These are phyloP conservation scores for Artemisia tridentata DNA, from an alignment of 129 eudicot genomes.

Conservation along the genomic window DNA sequence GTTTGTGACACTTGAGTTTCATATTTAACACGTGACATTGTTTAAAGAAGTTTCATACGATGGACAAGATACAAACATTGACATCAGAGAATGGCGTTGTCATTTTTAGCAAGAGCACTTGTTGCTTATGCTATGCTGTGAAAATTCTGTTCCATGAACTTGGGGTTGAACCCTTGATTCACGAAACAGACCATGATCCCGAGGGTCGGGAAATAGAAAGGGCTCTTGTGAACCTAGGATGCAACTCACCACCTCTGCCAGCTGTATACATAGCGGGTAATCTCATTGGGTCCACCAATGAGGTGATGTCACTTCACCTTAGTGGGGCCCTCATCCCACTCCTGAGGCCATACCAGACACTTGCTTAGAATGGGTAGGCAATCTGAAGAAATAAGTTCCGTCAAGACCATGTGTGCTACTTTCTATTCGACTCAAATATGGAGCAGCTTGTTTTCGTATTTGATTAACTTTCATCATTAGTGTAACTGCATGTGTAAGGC, in stretches of 20 bases:
- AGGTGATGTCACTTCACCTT: conserved; percentile 92
- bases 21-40: conserved; percentile 10
- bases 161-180: conserved; percentile 44
- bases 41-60: neutral
- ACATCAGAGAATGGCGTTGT: conserved; percentile 33
- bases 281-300: conserved; percentile 79
- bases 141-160: conserved; percentile 60
- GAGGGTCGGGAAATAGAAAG: conserved; percentile 66
- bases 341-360: conserved; percentile 55
- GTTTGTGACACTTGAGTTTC: conserved; percentile 8
- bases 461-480: conserved; percentile 13
- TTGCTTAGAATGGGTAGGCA: conserved; percentile 12
- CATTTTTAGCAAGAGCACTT: conserved; percentile 71
- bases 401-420: conserved; percentile 21
- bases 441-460: conserved; percentile 10
- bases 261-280: conserved; percentile 67
- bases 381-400: conserved; percentile 40
- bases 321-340: conserved; percentile 64
- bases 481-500: neutral
- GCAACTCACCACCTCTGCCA: conserved; percentile 54
- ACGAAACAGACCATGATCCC: conserved; percentile 63
- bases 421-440: neutral
- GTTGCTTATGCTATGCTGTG: conserved; percentile 78
- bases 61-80: conserved; percentile 50
- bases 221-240: conserved; percentile 56